A percentile compares a stretch with the other conserved stretches of the same genome.
Conservation (phyloP, 2,329 filamentous ascomycete genomes). For the Microdochium bolleyi region DNA sequence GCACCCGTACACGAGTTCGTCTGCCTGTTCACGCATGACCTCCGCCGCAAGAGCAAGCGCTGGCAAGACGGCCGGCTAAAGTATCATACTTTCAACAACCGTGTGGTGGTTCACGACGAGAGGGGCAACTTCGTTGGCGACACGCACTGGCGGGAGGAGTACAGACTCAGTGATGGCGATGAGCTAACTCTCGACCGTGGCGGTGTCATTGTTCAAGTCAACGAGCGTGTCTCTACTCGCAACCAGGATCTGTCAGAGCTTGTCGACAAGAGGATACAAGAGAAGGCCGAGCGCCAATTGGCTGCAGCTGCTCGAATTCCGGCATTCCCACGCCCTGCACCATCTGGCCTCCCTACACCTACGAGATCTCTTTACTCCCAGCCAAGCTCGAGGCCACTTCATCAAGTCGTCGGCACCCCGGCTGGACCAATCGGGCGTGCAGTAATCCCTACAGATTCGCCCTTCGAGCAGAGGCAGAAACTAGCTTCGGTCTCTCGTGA, state of each 20-base stretch:
- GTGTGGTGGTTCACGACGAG: constrained; percentile 85
- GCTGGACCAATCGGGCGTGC: constrained; percentile 57
- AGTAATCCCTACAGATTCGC: constrained; percentile 47
- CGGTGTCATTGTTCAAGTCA: constrained; percentile 71
- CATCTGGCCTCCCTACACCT: constrained; percentile 7
- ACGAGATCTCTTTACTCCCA: neutral
- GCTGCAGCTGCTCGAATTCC: constrained; percentile 30
- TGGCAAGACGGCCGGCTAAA: constrained; percentile 90
- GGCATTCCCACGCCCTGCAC: constrained; percentile 17
- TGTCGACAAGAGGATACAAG: constrained; percentile 59
- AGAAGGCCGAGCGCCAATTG: constrained; percentile 40
- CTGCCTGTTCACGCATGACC: constrained; percentile 81
- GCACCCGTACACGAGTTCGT: constrained; percentile 74
- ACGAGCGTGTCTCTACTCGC: constrained; percentile 62
- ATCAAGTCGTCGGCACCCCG: constrained; percentile 57
- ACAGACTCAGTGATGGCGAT: constrained; percentile 69
- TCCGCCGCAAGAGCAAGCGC: constrained; percentile 79
- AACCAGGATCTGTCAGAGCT: constrained; percentile 74
- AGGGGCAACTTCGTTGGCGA: constrained; percentile 76
- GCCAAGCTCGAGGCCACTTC: constrained; percentile 22
- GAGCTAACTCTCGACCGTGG: constrained; percentile 73
- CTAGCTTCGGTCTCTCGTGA: constrained; percentile 11
- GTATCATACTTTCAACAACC: constrained; percentile 85
- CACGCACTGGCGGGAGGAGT: constrained; percentile 66
- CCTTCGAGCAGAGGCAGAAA: constrained; percentile 52